A percentile compares a stretch with the other conserved stretches of the same genome.
Evolutionary conservation across 768 basidiomycete species (phyloP).

Genomic region (Suillus decipiens): DNA sequence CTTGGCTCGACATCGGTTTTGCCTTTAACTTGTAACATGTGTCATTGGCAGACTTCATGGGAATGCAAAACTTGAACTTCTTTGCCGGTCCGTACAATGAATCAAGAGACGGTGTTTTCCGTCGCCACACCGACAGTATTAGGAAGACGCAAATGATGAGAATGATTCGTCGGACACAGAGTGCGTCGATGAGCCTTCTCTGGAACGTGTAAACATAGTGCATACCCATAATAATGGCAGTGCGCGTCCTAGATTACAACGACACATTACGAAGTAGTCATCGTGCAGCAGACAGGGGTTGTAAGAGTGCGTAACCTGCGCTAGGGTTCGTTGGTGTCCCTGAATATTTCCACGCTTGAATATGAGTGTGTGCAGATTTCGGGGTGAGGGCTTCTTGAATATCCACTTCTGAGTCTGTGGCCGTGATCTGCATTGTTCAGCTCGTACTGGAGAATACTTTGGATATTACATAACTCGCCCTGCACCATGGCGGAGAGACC

Average conservation of each 20-base stretch:
- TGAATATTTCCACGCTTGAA: background rate
- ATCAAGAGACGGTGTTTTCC: constrained; percentile 32
- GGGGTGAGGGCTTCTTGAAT: background rate
- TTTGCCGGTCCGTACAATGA: constrained; percentile 57
- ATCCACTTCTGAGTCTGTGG: background rate
- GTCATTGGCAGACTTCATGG: constrained; percentile 34
- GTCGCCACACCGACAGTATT: constrained; percentile 31
- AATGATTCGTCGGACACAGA: constrained; percentile 49
- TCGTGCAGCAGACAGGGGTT: background rate
- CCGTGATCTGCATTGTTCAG: background rate
- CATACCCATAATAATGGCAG: constrained; percentile 44
- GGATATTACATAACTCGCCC: background rate
- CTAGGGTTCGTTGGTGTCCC: background rate
- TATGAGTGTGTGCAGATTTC: background rate
- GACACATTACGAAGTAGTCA: background rate
- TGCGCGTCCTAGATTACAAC: background rate
- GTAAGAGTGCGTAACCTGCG: background rate
- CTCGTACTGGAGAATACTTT: background rate
- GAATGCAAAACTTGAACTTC: constrained; percentile 58
- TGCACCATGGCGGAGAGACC: background rate
- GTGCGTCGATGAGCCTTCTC: constrained; percentile 44
- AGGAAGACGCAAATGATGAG: constrained; percentile 64
- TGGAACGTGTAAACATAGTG: constrained; percentile 72
- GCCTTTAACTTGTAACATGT: constrained; percentile 45
- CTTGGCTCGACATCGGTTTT: constrained; percentile 49